Percentiles rank a stretch among this genome's conserved stretches.
These are phyloP conservation scores for Nymphaea colorata DNA, from an alignment of 164 flowering plant genomes.

Conservation along the genomic window DNA sequence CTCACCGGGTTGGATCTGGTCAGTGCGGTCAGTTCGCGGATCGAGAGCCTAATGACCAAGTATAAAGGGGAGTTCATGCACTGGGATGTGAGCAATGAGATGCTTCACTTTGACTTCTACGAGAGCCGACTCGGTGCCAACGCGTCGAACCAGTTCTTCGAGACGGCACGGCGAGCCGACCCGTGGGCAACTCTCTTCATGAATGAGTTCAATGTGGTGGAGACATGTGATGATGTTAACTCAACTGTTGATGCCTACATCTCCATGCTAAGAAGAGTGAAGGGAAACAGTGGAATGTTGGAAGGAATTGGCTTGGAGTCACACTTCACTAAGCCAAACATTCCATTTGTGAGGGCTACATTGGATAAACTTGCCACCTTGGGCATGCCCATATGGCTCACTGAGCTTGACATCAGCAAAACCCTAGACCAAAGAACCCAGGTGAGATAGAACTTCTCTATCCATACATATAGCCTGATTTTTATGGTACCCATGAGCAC, in stretches of 20 bases:
- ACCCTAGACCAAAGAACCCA: constrained; percentile 41
- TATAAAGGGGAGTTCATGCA: constrained; percentile 73
- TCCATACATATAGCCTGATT: no score
- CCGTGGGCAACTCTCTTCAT: constrained; percentile 69
- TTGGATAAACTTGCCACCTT: constrained; percentile 80
- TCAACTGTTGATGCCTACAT: constrained; percentile 75
- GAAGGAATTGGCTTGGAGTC: constrained; percentile 82
- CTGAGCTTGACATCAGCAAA: constrained; percentile 76
- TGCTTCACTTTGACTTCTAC: constrained; percentile 81
- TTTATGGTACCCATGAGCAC: background rate
- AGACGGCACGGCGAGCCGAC: constrained; percentile 51
- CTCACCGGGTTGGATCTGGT: constrained; percentile 36
- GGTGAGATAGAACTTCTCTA: constrained; percentile 27
- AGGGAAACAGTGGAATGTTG: constrained; percentile 40
- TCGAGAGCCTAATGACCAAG: constrained; percentile 55
- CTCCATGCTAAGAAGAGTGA: constrained; percentile 36
- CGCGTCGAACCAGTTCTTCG: constrained; percentile 46
- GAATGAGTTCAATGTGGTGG: constrained; percentile 92
- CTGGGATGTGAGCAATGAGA: constrained; percentile 96
- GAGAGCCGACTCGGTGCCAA: constrained; percentile 59
- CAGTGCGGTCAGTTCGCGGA: constrained; percentile 44
- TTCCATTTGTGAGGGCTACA: constrained; percentile 64
- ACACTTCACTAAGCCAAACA: constrained; percentile 65
- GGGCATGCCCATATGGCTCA: constrained; percentile 84
- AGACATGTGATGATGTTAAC: constrained; percentile 66